Base-by-base conservation (phyloP, 2,329 filamentous ascomycete genomes). In the Clarireedia sp. region DNA sequence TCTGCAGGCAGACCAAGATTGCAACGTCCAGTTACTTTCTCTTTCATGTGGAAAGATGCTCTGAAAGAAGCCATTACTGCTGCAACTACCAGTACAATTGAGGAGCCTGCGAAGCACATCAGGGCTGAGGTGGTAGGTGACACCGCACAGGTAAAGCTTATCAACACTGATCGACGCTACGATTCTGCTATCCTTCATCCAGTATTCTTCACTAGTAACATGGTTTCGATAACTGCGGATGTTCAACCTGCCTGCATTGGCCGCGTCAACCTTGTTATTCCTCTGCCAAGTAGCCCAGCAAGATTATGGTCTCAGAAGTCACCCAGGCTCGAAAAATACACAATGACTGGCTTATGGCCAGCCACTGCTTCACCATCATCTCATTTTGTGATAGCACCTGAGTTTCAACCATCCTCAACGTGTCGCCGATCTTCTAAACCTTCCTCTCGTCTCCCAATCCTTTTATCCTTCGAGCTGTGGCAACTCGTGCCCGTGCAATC, bases 171-270 rank as follows among this genome's bases (percentile, higher is more conserved):
- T 14, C 37, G 7, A 7, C 9, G 37, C 7, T 62, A 62, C 17
- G 58, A 63, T 38, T 17, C 50, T 19, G 46, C 61, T 8, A 40
- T 59, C 9, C 33, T 58, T 17, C 59, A 60, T 45, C 57, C 59
- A n/a, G 59, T 59, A 10, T 59, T 58, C 29, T 59, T 60, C 38
- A 55, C 56, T 7, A 44, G 26, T 23, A 17, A 19, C 38, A 40
- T 56, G n/a, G 23, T 55, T 21, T 36, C 53, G 4, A 44, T 47
- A 3, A 51, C 17, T 23, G 14, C 26, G 4, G 33, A 58, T 29
- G 41, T 60, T 21, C 60, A 60, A 26, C 60, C 60, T 23, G 54
- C 58, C 44, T 57, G 54, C 6, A 59, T 58, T 24, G 59, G 59
- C 12, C 54, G 60, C 49, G 37, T 57, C 19, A 33, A 9, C 12